A percentile compares a stretch with the other conserved stretches of the same genome.
Evolutionary conservation across 2,329 filamentous ascomycete genomes (phyloP).

Genomic region (Pleomassaria siparia): DNA sequence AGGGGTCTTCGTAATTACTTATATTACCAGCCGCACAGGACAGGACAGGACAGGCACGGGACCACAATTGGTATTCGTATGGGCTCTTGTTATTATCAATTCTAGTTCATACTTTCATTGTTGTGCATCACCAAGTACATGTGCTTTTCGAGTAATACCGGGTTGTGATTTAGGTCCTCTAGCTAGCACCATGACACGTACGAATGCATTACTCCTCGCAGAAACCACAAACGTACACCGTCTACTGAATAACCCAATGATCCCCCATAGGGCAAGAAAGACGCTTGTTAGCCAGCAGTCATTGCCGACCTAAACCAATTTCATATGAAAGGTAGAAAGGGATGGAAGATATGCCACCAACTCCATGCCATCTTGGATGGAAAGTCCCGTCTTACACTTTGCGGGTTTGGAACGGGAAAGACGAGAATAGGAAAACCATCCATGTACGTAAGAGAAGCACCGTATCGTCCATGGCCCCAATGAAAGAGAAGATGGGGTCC

Average conservation of each 20-base stretch:
- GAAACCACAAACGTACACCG: constrained; percentile 3
- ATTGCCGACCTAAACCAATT: neutral
- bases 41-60: no score
- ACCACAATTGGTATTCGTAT: no score
- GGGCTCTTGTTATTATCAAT: no score
- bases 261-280: neutral
- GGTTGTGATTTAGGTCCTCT: neutral
- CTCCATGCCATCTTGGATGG: neutral
- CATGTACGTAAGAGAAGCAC: neutral
- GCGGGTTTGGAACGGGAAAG: neutral
- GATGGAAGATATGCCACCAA: neutral
- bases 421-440: neutral
- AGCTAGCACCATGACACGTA: neutral
- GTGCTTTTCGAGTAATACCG: no score
- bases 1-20: neutral
- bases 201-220: neutral
- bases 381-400: neutral
- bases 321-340: neutral
- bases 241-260: neutral
- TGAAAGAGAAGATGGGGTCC: neutral
- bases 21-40: neutral
- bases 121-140: no score
- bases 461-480: neutral
- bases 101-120: no score
- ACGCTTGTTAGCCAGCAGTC: neutral